Percentiles rank a stretch among this genome's conserved stretches.
phyloP scores from a whole-genome alignment of 306 rosid genomes.

The Prinsepia uniflora region DNA sequence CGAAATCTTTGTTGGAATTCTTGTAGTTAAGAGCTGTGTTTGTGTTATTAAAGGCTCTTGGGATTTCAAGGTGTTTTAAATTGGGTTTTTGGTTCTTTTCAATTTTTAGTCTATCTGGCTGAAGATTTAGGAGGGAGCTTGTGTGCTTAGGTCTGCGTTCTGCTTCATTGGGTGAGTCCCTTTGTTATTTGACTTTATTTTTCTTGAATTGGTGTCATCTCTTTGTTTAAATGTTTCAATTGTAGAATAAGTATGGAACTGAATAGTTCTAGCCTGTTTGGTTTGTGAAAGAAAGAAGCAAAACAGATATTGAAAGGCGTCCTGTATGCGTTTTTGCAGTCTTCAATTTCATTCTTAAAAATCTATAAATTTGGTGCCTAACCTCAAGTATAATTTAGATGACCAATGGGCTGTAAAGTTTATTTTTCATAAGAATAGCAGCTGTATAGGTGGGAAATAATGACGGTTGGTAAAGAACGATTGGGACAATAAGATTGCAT shows the following conservation, averaged over 20 bases:
- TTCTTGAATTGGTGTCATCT: neutral
- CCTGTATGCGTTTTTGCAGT: neutral
- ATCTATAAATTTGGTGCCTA: neutral
- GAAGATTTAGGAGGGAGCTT: conserved; percentile 24
- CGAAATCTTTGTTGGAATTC: conserved; percentile 7
- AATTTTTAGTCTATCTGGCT: neutral
- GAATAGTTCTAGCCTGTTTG: neutral
- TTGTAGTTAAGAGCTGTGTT: conserved; percentile 4
- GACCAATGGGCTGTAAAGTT: neutral
- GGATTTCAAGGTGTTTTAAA: neutral
- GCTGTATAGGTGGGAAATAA: neutral
- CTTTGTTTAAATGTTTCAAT: neutral
- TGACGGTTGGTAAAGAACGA: neutral
- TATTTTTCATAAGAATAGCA: neutral
- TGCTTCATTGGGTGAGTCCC: conserved; percentile 27
- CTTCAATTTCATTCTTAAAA: neutral
- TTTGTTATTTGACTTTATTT: neutral
- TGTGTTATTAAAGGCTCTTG: neutral
- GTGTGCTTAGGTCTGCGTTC: conserved; percentile 13
- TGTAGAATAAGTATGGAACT: neutral
- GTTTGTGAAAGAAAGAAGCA: neutral
- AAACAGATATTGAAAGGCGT: neutral
- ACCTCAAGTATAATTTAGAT: neutral
- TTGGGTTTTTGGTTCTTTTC: conserved; percentile 21
- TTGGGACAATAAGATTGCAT: neutral